Evolutionary conservation across 129 eudicot species (phyloP), one percentile per base, ranked within the genome.

Genomic region (Chrysanthemum lavandulifolium): DNA sequence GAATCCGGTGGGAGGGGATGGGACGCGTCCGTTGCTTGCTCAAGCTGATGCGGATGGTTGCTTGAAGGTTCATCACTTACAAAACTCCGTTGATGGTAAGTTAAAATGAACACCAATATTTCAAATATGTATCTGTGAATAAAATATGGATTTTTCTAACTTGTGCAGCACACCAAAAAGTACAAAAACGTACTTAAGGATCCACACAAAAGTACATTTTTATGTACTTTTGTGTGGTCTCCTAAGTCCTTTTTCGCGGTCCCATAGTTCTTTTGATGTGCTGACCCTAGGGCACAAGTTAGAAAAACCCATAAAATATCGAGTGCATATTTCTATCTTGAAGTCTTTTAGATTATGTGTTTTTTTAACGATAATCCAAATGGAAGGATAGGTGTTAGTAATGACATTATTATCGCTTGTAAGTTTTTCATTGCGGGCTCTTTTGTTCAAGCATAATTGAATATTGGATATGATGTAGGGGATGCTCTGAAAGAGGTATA

Each of bases 1-100:
- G 98, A 94, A 82, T 67, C 91, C 93, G 0, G 73, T 77, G 8
- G 80, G 80, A 36, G 82, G 64, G 6, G 33, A 62, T 62, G 59
- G 48, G 10, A 70, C 45, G 13, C 36, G 61, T 52, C 81, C 82
- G 11, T 75, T 84, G 87, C 90, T 87, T 73, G 83, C 90, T 71
- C 92, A 85, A 79, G 92, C 92, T 45, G 93, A 84, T 76, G 94
- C 91, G 33, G 86, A 85, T 81, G 94, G 94, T 62, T 77, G 58
- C 76, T 81, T 85, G 61, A 85, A 72, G 74, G 69, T 90, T 83
- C 84, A 87, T 73, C 81, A 77, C 23, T 69, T 89, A 29, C 73
- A 73, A 31, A 15, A 73, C 60, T 77, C 68, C 3, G 47, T 25
- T 16, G 52, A 74, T 63, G 83, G 79, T 61, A 61, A 13, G 64